These are phyloP conservation scores for Heliamphora exappendiculata DNA, from an alignment of 148 eudicot genomes.

Conservation along the genomic window DNA sequence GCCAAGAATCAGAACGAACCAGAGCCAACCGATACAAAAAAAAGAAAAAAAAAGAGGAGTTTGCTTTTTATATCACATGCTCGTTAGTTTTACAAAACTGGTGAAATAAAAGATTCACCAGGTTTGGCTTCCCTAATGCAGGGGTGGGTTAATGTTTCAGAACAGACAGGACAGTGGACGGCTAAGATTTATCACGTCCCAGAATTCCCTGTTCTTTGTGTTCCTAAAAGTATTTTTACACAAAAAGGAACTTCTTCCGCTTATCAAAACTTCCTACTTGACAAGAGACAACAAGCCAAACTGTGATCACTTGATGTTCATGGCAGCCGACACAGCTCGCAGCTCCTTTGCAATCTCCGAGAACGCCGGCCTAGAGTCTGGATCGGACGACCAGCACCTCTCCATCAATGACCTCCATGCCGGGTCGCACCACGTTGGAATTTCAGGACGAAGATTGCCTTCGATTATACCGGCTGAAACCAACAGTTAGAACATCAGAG, in stretches of 20 bases:
- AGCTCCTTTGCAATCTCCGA: slow-evolving; percentile 24
- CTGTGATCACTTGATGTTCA: slow-evolving; percentile 21
- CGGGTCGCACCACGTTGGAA: slow-evolving; percentile 40
- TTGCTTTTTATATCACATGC: too few species aligned
- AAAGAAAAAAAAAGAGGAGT: too few species aligned
- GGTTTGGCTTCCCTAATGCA: background rate
- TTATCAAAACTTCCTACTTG: too few species aligned
- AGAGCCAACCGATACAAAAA: background rate
- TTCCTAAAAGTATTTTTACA: slow-evolving; percentile 6
- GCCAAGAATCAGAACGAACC: background rate
- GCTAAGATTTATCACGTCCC: slow-evolving; percentile 6
- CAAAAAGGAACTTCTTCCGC: background rate
- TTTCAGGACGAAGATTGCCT: slow-evolving; percentile 31
- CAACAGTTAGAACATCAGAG: background rate
- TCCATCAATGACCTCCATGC: slow-evolving; percentile 47
- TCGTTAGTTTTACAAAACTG: too few species aligned
- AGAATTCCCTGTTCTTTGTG: background rate
- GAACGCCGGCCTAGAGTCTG: slow-evolving; percentile 20
- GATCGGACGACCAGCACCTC: slow-evolving; percentile 38
- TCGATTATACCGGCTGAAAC: slow-evolving; percentile 34
- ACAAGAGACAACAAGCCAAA: too few species aligned
- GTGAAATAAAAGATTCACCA: background rate
- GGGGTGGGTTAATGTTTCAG: background rate
- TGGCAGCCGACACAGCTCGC: slow-evolving; percentile 18
- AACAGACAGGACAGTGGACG: slow-evolving; percentile 12